Base-by-base conservation (phyloP, 192 early-diverging fungal genomes). In the Coemansia sp. region DNA sequence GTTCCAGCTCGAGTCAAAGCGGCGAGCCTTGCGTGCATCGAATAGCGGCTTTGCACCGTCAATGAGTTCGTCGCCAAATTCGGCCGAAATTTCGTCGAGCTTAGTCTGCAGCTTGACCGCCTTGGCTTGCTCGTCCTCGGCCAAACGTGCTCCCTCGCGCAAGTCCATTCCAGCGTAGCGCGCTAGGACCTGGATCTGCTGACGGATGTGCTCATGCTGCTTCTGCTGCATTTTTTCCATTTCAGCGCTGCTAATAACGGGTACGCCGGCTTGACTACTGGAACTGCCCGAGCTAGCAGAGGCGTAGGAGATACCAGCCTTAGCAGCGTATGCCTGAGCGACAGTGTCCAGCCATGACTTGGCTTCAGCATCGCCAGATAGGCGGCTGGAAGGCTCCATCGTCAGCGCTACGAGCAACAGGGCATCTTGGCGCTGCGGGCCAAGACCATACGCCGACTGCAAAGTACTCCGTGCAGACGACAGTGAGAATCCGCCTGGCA, bases 1-100 rank as follows among this genome's bases (percentile, higher is more conserved):
- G 85, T 97, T 95, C 95, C 95, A 97, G 88, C 90, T 90, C 31
- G 95, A 97, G 67, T 97, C 94, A 74, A 93, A 97, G 16, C 70
- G 85, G 57, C 95, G 89, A 43, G 91, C 92, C 86, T 95, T 97
- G 68, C 89, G 86, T 13, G 81, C 79, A 46, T 87, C 89, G 79
- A 97, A 97, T 2, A 85, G 44, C 12, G 93, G 92, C 50, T 87
- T 84, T 78, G 95, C 92, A 46, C 95, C 95, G 50, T 91, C 87
- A 47, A 90, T 87, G 6, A 71, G 31, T 7, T 76, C 75, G 3
- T 96, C 93, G 71, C 94, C 95, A 69, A 95, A 90, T 82, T 97
- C 95, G 61, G 79, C 87, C 49, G 85, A 66, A 88, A 93, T 91
- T 44, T 85, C 71, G 69, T 95, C 94, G 31, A 96, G 80, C 64